Base-by-base conservation (phyloP, 2,329 filamentous ascomycete species). In the Pseudogymnoascus sp. region DNA sequence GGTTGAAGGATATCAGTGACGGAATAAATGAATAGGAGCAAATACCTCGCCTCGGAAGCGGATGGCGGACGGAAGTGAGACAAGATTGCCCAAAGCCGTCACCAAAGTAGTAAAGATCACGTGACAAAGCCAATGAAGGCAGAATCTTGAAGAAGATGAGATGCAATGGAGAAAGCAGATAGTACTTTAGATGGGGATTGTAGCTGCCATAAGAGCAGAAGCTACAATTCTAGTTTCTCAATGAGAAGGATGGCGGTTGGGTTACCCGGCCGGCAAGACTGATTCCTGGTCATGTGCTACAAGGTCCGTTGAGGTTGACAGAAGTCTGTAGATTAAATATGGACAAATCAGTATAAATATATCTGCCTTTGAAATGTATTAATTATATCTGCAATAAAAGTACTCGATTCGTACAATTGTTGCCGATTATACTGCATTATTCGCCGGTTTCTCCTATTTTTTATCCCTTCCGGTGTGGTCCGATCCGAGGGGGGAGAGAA, bases 1-100 rank as follows among this genome's bases (percentile, higher is more conserved):
- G 84, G 66, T 39, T 72, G 63, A 69, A 69, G 15, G 21, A 54
- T 54, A 59, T 11, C 11, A 26, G 33, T 6, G 57, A 26, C 21
- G n/a, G 57, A 39, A 33, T 59, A 36, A 58, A 58, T 10, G 35
- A 26, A 26, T 10, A 58, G 15, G 31, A 58, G 37, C 29, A 59
- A 15, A 39, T 39, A 59, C 35, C 33, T 33, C 26, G 57, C 21
- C 57, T 29, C 21, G 37, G 33, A 33, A 33, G 29, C 33, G 35
- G 29, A 54, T 54, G 29, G 26, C 29, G 3, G 15, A 33, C 47
- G 11, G 29, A 33, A 54, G 47, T 54, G 11, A 54, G 47, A 54
- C 44, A 50, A 5, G 44, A 31, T 50, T n/a, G 8, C 47, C 47
- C 5, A 10, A 54, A 54, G 15, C 29, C 47, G 8, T 54, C 47